Percentiles rank a stretch among this genome's conserved stretches.
These are phyloP conservation scores for Leishmania arabica DNA, from an alignment of 208 protist genomes.

Conservation along the genomic window DNA sequence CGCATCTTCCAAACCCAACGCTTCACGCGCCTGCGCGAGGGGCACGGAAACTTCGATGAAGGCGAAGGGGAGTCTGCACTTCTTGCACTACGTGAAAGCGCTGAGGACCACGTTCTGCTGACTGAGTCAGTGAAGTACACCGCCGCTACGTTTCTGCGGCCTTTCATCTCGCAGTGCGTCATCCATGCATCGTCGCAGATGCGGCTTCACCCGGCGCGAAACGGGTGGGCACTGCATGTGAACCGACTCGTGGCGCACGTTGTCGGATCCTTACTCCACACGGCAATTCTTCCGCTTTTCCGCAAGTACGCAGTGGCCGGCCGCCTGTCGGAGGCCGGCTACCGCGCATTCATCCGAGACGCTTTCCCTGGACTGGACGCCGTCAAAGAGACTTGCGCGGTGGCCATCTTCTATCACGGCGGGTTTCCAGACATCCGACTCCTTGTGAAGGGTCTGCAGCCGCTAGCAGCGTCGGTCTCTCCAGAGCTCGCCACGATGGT, in stretches of 20 bases:
- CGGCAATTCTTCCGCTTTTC: slow-evolving; percentile 74
- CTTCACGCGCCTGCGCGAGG: slow-evolving; percentile 34
- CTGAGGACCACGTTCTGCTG: slow-evolving; percentile 68
- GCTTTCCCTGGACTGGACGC: slow-evolving; percentile 52
- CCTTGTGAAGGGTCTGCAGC: slow-evolving; percentile 22
- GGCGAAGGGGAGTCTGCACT: slow-evolving; percentile 15
- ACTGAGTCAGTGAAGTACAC: slow-evolving; percentile 71
- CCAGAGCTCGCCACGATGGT: slow-evolving; percentile 4
- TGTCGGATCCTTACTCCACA: slow-evolving; percentile 42
- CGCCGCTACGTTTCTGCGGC: slow-evolving; percentile 56
- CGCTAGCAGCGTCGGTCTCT: neutral
- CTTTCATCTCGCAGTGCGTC: slow-evolving; percentile 53
- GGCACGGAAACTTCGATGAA: slow-evolving; percentile 18
- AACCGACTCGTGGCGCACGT: slow-evolving; percentile 74
- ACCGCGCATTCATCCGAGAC: slow-evolving; percentile 53
- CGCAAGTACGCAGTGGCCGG: slow-evolving; percentile 44
- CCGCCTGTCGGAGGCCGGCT: slow-evolving; percentile 54
- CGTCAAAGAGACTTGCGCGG: slow-evolving; percentile 51
- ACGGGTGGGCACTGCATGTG: slow-evolving; percentile 66
- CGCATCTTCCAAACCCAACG: slow-evolving; percentile 75
- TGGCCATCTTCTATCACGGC: slow-evolving; percentile 63
- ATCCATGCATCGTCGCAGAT: slow-evolving; percentile 58
- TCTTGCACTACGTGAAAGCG: slow-evolving; percentile 58
- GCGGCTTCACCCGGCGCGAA: slow-evolving; percentile 48
- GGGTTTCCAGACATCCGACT: slow-evolving; percentile 58